Evolutionary conservation across 805 yeast species (phyloP).

Genomic region (Candida saitoana): DNA sequence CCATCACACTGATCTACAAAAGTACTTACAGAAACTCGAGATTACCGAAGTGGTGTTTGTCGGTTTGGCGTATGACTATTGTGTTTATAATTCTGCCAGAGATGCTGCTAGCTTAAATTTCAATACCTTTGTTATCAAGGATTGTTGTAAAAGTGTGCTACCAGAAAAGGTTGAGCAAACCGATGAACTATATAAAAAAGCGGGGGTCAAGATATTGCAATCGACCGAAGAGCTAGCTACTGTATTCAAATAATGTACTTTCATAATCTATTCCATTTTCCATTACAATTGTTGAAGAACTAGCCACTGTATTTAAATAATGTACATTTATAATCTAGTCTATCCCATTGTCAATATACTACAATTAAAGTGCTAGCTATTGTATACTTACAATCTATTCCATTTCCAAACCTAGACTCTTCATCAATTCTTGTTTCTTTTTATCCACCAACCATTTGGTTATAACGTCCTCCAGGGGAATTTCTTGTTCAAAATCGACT

Average conservation of each 20-base stretch:
- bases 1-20: constrained; percentile 63
- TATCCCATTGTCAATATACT: too few species aligned
- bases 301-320: neutral
- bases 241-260: neutral
- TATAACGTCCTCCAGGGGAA: constrained; percentile 38
- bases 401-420: constrained; percentile 22
- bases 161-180: constrained; percentile 37
- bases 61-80: constrained; percentile 84
- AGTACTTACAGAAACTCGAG: constrained; percentile 38
- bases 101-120: constrained; percentile 64
- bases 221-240: constrained; percentile 3
- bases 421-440: constrained; percentile 41
- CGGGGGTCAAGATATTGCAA: constrained; percentile 29
- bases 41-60: constrained; percentile 66
- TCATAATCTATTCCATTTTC: neutral
- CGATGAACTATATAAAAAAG: constrained; percentile 26
- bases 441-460: constrained; percentile 44
- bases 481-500: constrained; percentile 16
- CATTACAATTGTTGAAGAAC: too few species aligned
- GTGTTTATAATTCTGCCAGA: constrained; percentile 74
- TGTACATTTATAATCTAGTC: neutral
- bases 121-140: constrained; percentile 55
- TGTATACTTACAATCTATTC: neutral
- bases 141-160: constrained; percentile 54
- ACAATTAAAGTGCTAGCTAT: too few species aligned